Conservation (phyloP, 1,284 basidiomycete genomes). For the Volvariella volvacea region DNA sequence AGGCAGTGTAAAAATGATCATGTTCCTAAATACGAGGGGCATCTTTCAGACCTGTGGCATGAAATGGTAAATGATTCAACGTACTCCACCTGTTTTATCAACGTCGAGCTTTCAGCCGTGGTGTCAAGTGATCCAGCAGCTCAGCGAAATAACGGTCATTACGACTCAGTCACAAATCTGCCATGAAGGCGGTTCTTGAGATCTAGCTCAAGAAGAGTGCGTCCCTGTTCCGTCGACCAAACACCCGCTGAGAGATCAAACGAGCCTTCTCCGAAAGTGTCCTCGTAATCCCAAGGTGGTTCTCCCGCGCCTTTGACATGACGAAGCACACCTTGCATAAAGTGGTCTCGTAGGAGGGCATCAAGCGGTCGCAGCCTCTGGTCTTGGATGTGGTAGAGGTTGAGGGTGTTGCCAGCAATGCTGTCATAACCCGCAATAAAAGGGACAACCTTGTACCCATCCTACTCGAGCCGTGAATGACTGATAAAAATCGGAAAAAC, state of each 20-base stretch:
- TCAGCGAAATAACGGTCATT: too few relatives aligned
- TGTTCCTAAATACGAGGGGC: too few relatives aligned
- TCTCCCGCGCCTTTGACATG: slow-evolving; percentile 13
- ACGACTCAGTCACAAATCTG: too few relatives aligned
- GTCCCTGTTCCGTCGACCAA: too few relatives aligned
- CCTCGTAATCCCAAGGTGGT: slow-evolving; percentile 14
- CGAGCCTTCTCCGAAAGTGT: slow-evolving; percentile 11
- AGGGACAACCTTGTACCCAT: slow-evolving; percentile 7
- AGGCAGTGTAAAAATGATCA: too few relatives aligned
- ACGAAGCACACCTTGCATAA: slow-evolving; percentile 11
- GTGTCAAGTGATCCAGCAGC: too few relatives aligned
- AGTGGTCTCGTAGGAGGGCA: slow-evolving; percentile 12
- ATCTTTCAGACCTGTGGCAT: too few relatives aligned
- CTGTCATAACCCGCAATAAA: slow-evolving; percentile 10
- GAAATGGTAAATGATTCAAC: too few relatives aligned
- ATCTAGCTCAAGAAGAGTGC: too few relatives aligned
- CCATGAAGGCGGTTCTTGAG: too few relatives aligned
- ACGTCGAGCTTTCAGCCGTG: too few relatives aligned
- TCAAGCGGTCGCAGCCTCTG: slow-evolving; percentile 5
- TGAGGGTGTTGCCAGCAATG: slow-evolving; percentile 10
- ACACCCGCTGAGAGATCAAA: slow-evolving; percentile 13
- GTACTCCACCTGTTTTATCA: too few relatives aligned
- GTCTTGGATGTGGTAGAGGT: slow-evolving; percentile 6
- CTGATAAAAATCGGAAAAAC: neutral
- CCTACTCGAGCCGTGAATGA: slow-evolving; percentile 8